Conservation (phyloP, 352 stramenopile species). For the Phytopythium oedochilum region DNA sequence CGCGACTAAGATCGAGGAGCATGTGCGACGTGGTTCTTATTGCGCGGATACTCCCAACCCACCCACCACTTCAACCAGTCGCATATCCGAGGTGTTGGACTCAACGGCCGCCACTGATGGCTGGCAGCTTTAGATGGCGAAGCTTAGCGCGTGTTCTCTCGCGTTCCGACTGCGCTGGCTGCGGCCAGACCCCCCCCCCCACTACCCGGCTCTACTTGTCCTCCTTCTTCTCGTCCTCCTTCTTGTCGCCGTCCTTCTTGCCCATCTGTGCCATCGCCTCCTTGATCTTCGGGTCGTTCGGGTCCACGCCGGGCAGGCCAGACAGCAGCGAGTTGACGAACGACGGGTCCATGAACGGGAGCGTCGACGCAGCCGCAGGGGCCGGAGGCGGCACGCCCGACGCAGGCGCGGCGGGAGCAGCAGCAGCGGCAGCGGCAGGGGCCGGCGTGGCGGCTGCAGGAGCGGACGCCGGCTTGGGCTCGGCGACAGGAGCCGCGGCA, state of each 20-base stretch:
- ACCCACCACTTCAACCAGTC: too few relatives aligned
- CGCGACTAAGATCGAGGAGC: too few relatives aligned
- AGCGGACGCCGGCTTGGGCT: conserved; percentile 5
- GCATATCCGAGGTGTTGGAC: too few relatives aligned
- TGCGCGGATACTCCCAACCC: too few relatives aligned
- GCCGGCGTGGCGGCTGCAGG: conserved; percentile 13
- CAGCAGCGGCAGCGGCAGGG: conserved; percentile 4
- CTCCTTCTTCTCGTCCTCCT: conserved; percentile 83
- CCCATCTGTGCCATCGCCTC: conserved; percentile 87
- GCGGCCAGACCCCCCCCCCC: background rate
- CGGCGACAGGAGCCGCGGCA: conserved; percentile 10
- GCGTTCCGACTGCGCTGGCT: too few relatives aligned
- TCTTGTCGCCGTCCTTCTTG: conserved; percentile 78
- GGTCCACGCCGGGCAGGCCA: conserved; percentile 87
- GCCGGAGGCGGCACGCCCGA: conserved; percentile 46
- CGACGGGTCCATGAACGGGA: conserved; percentile 87
- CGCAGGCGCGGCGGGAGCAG: conserved; percentile 7
- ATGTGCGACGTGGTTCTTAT: too few relatives aligned
- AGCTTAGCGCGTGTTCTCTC: too few relatives aligned
- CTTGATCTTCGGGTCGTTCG: conserved; percentile 91
- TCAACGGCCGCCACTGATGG: too few relatives aligned
- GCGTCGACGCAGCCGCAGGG: conserved; percentile 67
- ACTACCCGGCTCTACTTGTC: conserved; percentile 50
- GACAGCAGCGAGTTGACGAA: conserved; percentile 90
- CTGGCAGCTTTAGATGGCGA: too few relatives aligned